A percentile compares a stretch with the other conserved stretches of the same genome.
These are phyloP conservation scores for Myochromella boudieri DNA, from an alignment of 768 basidiomycete species.

Conservation along the genomic window DNA sequence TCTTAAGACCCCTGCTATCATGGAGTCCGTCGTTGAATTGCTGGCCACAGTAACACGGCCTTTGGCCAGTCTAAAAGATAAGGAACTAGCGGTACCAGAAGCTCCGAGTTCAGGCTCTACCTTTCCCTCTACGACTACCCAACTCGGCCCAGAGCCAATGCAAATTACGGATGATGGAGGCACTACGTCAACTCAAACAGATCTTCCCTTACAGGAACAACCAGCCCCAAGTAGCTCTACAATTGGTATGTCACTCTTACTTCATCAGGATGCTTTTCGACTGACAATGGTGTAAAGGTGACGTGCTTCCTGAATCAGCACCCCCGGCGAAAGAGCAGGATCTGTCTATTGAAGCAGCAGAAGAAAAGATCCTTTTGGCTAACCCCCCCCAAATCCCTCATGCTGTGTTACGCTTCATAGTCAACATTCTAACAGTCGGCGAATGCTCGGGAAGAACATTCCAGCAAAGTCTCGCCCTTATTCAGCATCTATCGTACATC, in stretches of 20 bases:
- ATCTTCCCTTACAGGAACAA: not conserved
- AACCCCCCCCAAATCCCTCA: constrained; percentile 86
- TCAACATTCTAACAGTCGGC: constrained; percentile 95
- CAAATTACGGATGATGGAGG: constrained; percentile 4
- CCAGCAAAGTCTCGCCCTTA: constrained; percentile 87
- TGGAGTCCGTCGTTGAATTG: constrained; percentile 89
- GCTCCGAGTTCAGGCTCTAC: constrained; percentile 15
- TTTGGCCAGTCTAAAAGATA: constrained; percentile 62
- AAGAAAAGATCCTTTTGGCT: constrained; percentile 56
- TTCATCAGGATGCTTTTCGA: not conserved
- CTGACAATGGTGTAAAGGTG: constrained; percentile 5
- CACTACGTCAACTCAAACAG: not conserved
- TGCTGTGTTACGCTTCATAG: constrained; percentile 82
- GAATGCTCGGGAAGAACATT: constrained; percentile 98
- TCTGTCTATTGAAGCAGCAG: constrained; percentile 33
- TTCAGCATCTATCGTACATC: constrained; percentile 88
- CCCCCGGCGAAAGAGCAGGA: constrained; percentile 16
- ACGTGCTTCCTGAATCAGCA: constrained; percentile 2
- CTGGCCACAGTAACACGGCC: constrained; percentile 89
- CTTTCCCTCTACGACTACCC: not conserved
- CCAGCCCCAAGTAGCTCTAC: not conserved
- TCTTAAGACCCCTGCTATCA: constrained; percentile 83
- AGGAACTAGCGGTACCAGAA: constrained; percentile 25
- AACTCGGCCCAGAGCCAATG: constrained; percentile 5
- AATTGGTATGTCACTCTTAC: constrained; percentile 3